These are phyloP conservation scores for Pisolithus marmoratus DNA, from an alignment of 768 basidiomycete species.

Conservation along the genomic window DNA sequence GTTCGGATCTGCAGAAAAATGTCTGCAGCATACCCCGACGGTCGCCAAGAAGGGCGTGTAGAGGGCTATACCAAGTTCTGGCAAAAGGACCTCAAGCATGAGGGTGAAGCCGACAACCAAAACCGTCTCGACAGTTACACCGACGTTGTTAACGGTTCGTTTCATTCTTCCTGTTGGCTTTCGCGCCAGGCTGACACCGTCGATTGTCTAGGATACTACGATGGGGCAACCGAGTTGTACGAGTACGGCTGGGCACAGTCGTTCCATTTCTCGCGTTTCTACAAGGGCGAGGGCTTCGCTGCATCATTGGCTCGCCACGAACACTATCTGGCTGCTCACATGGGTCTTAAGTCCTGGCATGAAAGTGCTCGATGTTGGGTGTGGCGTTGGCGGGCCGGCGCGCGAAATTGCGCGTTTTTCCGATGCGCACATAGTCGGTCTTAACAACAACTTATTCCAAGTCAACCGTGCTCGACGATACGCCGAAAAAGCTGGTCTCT, in stretches of 20 bases:
- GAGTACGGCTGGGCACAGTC: conserved; percentile 90
- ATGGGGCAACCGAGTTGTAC: conserved; percentile 92
- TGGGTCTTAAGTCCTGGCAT: conserved; percentile 83
- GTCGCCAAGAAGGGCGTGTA: conserved; percentile 61
- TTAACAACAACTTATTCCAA: conserved; percentile 98
- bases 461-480: conserved; percentile 80
- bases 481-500: conserved; percentile 69
- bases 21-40: conserved; percentile 40
- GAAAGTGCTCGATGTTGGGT: conserved; percentile 97
- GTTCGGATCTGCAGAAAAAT: background rate
- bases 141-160: conserved; percentile 87
- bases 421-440: conserved; percentile 75
- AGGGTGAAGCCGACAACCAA: conserved; percentile 58
- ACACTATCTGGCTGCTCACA: conserved; percentile 90
- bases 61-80: conserved; percentile 89
- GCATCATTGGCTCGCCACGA: conserved; percentile 84
- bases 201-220: conserved; percentile 75
- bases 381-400: conserved; percentile 96
- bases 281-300: conserved; percentile 77
- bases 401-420: conserved; percentile 91
- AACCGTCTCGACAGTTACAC: conserved; percentile 79
- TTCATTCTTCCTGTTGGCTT: background rate
- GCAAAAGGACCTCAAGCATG: conserved; percentile 74
- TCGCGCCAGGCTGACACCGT: background rate
- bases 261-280: conserved; percentile 97